Evolutionary conservation across 2,329 filamentous ascomycete species (phyloP).

Genomic region (Teratosphaeria epicoccoides): DNA sequence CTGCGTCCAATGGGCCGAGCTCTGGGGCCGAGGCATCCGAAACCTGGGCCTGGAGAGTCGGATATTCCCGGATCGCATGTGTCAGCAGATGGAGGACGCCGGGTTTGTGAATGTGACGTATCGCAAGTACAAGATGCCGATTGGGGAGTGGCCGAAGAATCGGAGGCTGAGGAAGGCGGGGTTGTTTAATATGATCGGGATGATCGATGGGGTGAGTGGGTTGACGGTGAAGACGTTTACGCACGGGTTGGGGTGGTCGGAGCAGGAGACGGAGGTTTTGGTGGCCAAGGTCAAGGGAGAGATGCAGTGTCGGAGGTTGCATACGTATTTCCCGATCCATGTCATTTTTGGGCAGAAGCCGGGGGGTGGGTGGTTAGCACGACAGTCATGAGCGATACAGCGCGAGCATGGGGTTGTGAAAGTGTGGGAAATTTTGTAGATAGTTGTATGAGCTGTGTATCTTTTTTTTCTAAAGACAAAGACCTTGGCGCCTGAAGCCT

Average conservation of each 20-base stretch:
- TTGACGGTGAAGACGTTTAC: slow-evolving; percentile 19
- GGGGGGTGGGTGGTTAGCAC: too few species aligned
- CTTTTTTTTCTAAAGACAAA: too few species aligned
- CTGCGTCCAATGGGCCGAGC: not conserved
- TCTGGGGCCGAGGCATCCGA: slow-evolving; percentile 1
- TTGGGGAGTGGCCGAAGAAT: slow-evolving; percentile 21
- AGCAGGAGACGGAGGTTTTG: slow-evolving; percentile 20
- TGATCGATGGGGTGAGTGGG: slow-evolving; percentile 18
- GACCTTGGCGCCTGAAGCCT: too few species aligned
- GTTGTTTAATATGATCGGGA: slow-evolving; percentile 15
- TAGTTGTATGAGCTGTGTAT: not conserved
- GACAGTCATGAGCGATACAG: not conserved
- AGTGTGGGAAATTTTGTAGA: not conserved
- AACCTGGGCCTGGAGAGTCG: slow-evolving; percentile 7
- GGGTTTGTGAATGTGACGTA: slow-evolving; percentile 25
- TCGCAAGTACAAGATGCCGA: slow-evolving; percentile 20
- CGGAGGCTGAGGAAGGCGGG: slow-evolving; percentile 17
- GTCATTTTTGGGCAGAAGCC: slow-evolving; percentile 19
- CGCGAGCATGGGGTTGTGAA: not conserved
- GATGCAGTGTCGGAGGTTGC: slow-evolving; percentile 16
- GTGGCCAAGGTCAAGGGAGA: slow-evolving; percentile 18
- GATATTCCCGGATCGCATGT: slow-evolving; percentile 22
- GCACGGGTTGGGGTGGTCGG: slow-evolving; percentile 17
- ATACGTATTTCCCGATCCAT: slow-evolving; percentile 21
- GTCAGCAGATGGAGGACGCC: slow-evolving; percentile 24